Evolutionary conservation across 495 filamentous ascomycete genomes (phyloP).

Genomic region (Talaromyces adpressus): DNA sequence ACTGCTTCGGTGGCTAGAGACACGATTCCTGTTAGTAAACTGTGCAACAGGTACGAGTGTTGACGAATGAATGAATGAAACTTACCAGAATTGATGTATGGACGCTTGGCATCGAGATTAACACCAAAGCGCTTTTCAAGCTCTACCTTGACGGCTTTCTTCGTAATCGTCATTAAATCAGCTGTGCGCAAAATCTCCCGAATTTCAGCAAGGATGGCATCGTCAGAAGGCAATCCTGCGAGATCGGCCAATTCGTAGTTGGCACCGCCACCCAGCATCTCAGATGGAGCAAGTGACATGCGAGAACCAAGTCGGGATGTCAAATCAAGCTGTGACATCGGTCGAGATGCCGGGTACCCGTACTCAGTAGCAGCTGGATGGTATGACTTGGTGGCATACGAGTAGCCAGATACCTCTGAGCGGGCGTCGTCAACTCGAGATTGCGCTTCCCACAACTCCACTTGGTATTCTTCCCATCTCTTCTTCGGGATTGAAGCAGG

Average conservation of each 20-base stretch:
- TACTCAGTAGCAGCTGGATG: slow-evolving; percentile 47
- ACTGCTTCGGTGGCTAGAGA: slow-evolving; percentile 64
- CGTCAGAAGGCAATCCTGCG: slow-evolving; percentile 70
- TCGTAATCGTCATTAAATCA: slow-evolving; percentile 95
- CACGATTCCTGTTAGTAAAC: slow-evolving; percentile 27
- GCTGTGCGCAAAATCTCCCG: slow-evolving; percentile 83
- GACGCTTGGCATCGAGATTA: slow-evolving; percentile 68
- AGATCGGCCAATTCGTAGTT: slow-evolving; percentile 64
- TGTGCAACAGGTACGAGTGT: neutral
- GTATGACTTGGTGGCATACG: slow-evolving; percentile 81
- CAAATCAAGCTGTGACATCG: slow-evolving; percentile 69
- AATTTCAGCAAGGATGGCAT: slow-evolving; percentile 88
- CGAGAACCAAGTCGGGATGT: slow-evolving; percentile 48
- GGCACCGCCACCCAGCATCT: slow-evolving; percentile 52
- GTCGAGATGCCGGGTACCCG: slow-evolving; percentile 51
- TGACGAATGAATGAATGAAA: neutral
- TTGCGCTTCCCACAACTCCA: slow-evolving; percentile 87
- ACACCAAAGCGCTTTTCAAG: slow-evolving; percentile 84
- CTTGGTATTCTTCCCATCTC: slow-evolving; percentile 98
- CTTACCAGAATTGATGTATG: slow-evolving; percentile 92
- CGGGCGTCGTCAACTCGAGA: slow-evolving; percentile 73
- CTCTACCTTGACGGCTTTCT: slow-evolving; percentile 95
- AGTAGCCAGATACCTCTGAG: slow-evolving; percentile 86
- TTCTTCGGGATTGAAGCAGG: slow-evolving; percentile 88
- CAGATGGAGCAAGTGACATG: slow-evolving; percentile 74